These are phyloP conservation scores for Mucuna pruriens DNA, from an alignment of 306 rosid genomes.

Conservation along the genomic window DNA sequence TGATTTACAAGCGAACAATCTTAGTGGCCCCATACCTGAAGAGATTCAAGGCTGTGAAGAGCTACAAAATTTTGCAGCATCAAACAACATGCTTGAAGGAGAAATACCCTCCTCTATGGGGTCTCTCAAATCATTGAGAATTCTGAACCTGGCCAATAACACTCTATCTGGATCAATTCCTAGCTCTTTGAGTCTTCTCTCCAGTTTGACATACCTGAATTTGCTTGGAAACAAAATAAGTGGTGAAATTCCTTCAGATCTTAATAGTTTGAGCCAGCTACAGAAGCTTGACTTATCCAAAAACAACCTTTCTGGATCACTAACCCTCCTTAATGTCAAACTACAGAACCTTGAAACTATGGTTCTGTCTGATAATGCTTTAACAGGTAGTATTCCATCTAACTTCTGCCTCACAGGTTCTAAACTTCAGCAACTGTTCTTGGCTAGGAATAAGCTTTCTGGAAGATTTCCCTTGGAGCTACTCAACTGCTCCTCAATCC, in stretches of 20 bases:
- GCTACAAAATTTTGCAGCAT: conserved; percentile 69
- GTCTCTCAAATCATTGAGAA: conserved; percentile 54
- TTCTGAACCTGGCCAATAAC: conserved; percentile 81
- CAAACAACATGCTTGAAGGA: conserved; percentile 77
- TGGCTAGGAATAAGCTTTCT: conserved; percentile 66
- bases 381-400: conserved; percentile 64
- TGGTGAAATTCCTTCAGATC: conserved; percentile 68
- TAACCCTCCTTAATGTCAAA: conserved; percentile 44
- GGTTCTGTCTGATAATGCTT: conserved; percentile 73
- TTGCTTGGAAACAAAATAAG: conserved; percentile 69
- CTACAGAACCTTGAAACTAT: conserved; percentile 54
- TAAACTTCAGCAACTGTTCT: conserved; percentile 57
- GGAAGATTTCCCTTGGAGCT: conserved; percentile 67
- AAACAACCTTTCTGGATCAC: conserved; percentile 70
- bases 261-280: conserved; percentile 60
- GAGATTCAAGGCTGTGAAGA: conserved; percentile 61
- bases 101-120: conserved; percentile 62
- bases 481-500: conserved; percentile 67
- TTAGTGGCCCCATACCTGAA: conserved; percentile 65
- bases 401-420: conserved; percentile 63
- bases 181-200: conserved; percentile 49
- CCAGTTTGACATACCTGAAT: conserved; percentile 64
- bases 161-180: conserved; percentile 78
- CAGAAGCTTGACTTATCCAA: conserved; percentile 72
- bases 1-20: conserved; percentile 64